Base-by-base conservation (phyloP, 257 asterid genomes). In the Solanum verrucosum region DNA sequence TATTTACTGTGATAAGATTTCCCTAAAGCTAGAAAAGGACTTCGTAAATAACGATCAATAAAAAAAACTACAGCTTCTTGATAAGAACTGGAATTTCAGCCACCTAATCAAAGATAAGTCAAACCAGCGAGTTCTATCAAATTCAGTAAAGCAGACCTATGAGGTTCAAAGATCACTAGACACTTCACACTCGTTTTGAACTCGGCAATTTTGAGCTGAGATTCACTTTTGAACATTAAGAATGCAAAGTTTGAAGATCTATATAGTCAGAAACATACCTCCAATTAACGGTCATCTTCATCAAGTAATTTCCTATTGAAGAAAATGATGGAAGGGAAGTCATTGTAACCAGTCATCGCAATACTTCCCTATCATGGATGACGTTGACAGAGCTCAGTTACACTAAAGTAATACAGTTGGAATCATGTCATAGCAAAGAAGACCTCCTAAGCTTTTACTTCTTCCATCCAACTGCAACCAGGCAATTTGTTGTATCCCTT, bases 401-500 rank as follows among this genome's bases (percentile, higher is more conserved):
- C 83, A 21, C n/a, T 35, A 37, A 40, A 79, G 38, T 79, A 27
- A 5, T 44, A 16, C 65, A 44, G 16, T 79, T 44, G 65, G 84
- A 77, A 40, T 77, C 13, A 78, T 3, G 16, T 44, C 38, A 29
- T 49, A 9, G 70, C 42, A 82, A 18, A 49, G 29, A 81, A 18
- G 68, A 29, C 29, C 21, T 29, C n/a, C 85, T 82, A 82, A 29
- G 44, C 31, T 27, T 82, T 81, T 18, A 18, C 67, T 65, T 85
- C 88, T 49, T 91, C 93, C 90, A 84, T 90, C 98, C 98, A 94
- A 91, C 98, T 97, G 81, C 94, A 89, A 21, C 98, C 98, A 0
- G 95, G 93, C 71, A 95, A 85, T 92, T 95, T 96, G 20, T 37
- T 59, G 72, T 90, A 89, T 63, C 95, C 94, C 88, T 89, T 93